Base-by-base conservation (phyloP, 495 filamentous ascomycete genomes). In the Hypoxylon fragiforme region DNA sequence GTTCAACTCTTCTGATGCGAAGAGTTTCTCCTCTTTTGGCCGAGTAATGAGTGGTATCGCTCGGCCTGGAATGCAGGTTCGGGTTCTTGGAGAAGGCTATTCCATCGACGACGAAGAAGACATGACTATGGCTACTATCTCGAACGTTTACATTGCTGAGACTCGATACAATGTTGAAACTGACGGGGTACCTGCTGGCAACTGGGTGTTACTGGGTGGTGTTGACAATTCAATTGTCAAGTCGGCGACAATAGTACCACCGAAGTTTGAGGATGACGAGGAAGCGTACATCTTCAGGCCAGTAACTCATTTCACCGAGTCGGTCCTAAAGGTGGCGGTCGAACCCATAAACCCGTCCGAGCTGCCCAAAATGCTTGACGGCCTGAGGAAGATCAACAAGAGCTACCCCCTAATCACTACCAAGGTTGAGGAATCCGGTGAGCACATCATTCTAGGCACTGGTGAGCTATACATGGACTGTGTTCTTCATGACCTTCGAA, bases 381-480 rank as follows among this genome's bases (percentile, higher is more conserved):
- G 94, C 41, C 80, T 98, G 20, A 82, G 94, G 42, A 97, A 95
- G 64, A 88, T 97, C 70, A 96, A 96, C 77, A 97, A 97, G 73
- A 91, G 86, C 68, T 98, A 97, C 64, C 94, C 94, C 26, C 78
- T 98, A 19, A 87, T 97, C 45, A 89, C 88, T 36, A 97, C 94
- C 7, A 97, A 97, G 71, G 94, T 98, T 12, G 94, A 98, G 64
- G 94, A 98, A 69, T 96, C 91, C n/a, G 94, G 94, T 11, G 94
- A 98, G 68, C 94, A 98, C 70, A 84, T 97, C 52, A 81, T 98
- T 34, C 79, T 98, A 15, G 94, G 94, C 14, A 97, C 94, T 2
- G 94, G 94, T 28, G 94, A 98, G 66, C 78, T 98, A 5, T 97
- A 97, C 73, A 97, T 98, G 91, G 94, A 98, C 72, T 97, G 92